phyloP scores from a whole-genome alignment of 1,139 yeast genomes.

The Protomyces pachydermus region DNA sequence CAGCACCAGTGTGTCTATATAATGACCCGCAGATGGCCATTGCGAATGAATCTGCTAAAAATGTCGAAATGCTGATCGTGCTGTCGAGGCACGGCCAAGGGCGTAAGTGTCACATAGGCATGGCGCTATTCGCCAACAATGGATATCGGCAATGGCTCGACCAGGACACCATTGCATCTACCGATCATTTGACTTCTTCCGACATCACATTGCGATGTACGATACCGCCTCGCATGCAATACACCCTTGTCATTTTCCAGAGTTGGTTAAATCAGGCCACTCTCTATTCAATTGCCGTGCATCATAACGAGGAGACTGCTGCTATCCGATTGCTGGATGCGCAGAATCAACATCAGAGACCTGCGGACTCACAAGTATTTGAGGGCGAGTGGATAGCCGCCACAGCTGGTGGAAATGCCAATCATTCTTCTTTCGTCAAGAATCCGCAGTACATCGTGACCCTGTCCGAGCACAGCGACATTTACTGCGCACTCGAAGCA shows the following conservation, averaged over 20 bases:
- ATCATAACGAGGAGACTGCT: conserved; percentile 44
- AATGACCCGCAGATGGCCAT: conserved; percentile 7
- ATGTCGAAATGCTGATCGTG: not conserved
- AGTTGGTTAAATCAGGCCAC: conserved; percentile 35
- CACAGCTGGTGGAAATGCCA: conserved; percentile 57
- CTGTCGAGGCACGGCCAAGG: not conserved
- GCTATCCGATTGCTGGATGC: conserved; percentile 35
- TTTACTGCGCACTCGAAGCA: conserved; percentile 39
- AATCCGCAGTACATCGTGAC: conserved; percentile 59
- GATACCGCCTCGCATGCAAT: conserved; percentile 35
- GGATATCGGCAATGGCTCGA: conserved; percentile 32
- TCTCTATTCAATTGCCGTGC: conserved; percentile 37
- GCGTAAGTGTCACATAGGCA: conserved; percentile 31
- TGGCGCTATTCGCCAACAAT: conserved; percentile 34
- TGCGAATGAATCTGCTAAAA: not conserved
- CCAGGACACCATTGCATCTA: conserved; percentile 31
- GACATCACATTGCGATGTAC: conserved; percentile 36
- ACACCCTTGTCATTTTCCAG: conserved; percentile 33
- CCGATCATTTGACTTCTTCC: conserved; percentile 36
- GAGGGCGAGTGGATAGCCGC: conserved; percentile 50
- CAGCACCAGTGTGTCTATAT: conserved; percentile 36
- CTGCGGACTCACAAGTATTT: conserved; percentile 34
- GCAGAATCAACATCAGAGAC: conserved; percentile 32
- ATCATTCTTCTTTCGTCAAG: conserved; percentile 47
- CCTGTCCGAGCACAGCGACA: conserved; percentile 33